These are phyloP conservation scores for Bipolaris sorokiniana DNA, from an alignment of 2,329 filamentous ascomycete species.

Conservation along the genomic window DNA sequence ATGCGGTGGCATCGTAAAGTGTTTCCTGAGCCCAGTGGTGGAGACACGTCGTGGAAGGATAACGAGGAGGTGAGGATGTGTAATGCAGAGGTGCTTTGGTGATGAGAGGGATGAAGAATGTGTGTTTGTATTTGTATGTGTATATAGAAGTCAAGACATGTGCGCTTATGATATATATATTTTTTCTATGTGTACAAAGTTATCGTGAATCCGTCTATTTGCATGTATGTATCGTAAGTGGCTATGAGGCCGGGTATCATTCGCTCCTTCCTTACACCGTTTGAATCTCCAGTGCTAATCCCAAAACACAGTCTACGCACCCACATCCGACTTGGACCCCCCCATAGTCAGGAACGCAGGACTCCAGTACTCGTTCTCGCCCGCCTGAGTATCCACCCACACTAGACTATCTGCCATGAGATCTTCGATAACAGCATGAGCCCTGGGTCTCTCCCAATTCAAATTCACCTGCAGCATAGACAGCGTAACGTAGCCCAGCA, in stretches of 20 bases:
- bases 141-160: conserved; percentile 1
- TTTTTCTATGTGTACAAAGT: background rate
- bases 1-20: conserved; percentile 59
- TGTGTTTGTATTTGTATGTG: background rate
- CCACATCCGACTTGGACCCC: background rate
- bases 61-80: conserved; percentile 50
- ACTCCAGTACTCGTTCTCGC: conserved; percentile 94
- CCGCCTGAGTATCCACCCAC: conserved; percentile 87
- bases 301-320: background rate
- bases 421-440: conserved; percentile 90
- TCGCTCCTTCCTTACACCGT: too few relatives aligned
- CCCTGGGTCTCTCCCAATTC: conserved; percentile 80
- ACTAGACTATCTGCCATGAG: conserved; percentile 86
- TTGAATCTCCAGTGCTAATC: background rate
- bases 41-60: conserved; percentile 32
- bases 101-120: conserved; percentile 12
- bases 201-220: background rate
- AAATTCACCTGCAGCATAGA: conserved; percentile 89
- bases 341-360: conserved; percentile 69
- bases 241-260: conserved; percentile 26
- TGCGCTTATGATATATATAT: background rate
- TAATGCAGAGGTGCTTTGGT: conserved; percentile 59
- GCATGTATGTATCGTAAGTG: background rate
- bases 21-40: conserved; percentile 43
- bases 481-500: conserved; percentile 87